Conservation (phyloP, 176 grass and related monocot genomes). For the Alloteropsis semialata region DNA sequence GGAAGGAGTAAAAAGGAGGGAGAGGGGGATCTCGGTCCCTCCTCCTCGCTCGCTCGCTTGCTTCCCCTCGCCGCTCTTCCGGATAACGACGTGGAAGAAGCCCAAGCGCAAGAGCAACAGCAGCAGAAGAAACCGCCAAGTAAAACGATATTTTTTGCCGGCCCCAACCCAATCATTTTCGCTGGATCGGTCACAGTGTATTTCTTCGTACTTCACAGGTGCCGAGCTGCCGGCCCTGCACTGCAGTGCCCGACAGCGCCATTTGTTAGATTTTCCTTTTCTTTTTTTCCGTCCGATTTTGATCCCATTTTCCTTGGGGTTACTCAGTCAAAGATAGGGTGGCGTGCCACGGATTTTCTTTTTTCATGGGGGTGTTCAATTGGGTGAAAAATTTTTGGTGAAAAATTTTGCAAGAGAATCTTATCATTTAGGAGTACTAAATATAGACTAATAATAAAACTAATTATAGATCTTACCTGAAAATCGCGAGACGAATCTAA, state of each 20-base stretch:
- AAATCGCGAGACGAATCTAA: too few relatives aligned
- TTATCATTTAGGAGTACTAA: too few relatives aligned
- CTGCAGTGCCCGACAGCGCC: conserved; percentile 25
- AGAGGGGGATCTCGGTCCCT: neutral
- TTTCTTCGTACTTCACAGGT: too few relatives aligned
- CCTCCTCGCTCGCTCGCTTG: neutral
- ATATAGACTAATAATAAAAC: too few relatives aligned
- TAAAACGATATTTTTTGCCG: conserved; percentile 1
- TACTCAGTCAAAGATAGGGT: neutral
- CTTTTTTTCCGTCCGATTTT: neutral
- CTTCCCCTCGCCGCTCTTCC: neutral
- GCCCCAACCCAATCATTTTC: neutral
- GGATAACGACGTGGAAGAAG: conserved; percentile 30
- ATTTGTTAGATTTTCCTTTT: neutral
- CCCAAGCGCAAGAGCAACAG: neutral
- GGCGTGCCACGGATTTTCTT: neutral
- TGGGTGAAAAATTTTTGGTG: too few relatives aligned
- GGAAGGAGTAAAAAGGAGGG: neutral
- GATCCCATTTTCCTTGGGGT: neutral
- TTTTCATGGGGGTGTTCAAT: too few relatives aligned
- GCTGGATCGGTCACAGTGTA: neutral
- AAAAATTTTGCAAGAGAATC: too few relatives aligned
- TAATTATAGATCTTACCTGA: too few relatives aligned
- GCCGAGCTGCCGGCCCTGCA: neutral
- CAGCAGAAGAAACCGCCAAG: neutral